Evolutionary conservation across 176 grass and related monocot genomes (phyloP).

Genomic region (Themeda triandra): DNA sequence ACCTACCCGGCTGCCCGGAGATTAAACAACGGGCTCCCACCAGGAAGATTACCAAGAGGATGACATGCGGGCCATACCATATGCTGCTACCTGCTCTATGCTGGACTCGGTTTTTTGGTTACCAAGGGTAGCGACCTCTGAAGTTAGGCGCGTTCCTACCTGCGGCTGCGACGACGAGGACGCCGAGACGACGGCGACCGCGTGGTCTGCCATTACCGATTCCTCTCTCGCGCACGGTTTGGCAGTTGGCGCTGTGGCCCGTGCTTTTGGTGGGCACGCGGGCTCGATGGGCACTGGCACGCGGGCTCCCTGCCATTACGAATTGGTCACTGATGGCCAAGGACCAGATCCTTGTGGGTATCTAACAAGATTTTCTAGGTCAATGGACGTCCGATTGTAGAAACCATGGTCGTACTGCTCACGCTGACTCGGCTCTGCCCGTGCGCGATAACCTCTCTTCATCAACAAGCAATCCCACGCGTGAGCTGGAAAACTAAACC

Average conservation of each 20-base stretch:
- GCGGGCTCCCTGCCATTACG: neutral
- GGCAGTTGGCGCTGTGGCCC: neutral
- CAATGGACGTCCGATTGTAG: conserved; percentile 3
- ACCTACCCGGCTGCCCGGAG: neutral
- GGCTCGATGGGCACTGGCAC: neutral
- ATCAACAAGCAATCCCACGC: conserved; percentile 4
- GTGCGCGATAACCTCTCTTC: neutral
- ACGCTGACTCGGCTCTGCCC: neutral
- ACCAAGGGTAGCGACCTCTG: neutral
- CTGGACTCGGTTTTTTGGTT: neutral
- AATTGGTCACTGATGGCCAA: neutral
- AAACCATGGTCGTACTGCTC: neutral
- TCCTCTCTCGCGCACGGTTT: neutral
- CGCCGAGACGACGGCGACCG: neutral
- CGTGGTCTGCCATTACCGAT: neutral
- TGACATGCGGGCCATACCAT: conserved; percentile 21
- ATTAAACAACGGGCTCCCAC: conserved; percentile 1
- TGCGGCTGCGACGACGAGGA: neutral
- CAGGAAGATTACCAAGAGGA: neutral
- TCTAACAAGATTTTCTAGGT: neutral
- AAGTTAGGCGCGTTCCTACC: conserved; percentile 11
- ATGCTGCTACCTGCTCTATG: neutral
- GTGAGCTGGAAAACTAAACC: neutral
- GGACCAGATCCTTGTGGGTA: neutral
- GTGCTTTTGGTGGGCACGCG: conserved; percentile 5